Evolutionary conservation across 2,329 filamentous ascomycete genomes (phyloP).

Genomic region (Arthroderma sp.): DNA sequence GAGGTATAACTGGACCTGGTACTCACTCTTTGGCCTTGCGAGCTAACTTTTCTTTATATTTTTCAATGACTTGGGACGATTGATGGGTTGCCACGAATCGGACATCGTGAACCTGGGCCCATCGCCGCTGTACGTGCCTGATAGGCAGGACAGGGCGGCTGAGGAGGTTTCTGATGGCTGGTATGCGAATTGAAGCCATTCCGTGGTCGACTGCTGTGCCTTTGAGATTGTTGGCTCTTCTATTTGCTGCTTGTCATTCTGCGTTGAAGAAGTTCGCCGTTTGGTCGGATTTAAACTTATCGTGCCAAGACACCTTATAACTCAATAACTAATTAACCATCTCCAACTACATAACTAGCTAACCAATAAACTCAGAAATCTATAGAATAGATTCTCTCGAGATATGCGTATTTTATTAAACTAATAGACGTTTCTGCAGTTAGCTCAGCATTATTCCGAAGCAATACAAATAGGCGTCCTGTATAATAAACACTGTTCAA

Average conservation of each 20-base stretch:
- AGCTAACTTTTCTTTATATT: slow-evolving; percentile 76
- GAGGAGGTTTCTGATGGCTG: slow-evolving; percentile 10
- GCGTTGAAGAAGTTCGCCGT: neutral
- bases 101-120: slow-evolving; percentile 85
- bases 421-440: too few relatives aligned
- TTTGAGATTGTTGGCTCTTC: neutral
- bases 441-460: too few relatives aligned
- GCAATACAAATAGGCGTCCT: too few relatives aligned
- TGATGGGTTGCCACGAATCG: slow-evolving; percentile 76
- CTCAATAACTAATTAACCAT: neutral
- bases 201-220: neutral
- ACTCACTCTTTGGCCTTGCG: slow-evolving; percentile 60
- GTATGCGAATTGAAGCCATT: slow-evolving; percentile 11
- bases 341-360: too few relatives aligned
- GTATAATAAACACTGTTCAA: too few relatives aligned
- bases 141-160: slow-evolving; percentile 3
- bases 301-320: neutral
- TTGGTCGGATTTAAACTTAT: neutral
- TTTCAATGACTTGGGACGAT: slow-evolving; percentile 57
- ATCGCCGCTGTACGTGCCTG: slow-evolving; percentile 52
- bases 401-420: too few relatives aligned
- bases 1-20: neutral
- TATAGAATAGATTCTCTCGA: too few relatives aligned
- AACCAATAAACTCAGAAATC: too few relatives aligned
- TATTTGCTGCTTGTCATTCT: neutral